A percentile compares a stretch with the other conserved stretches of the same genome.
These are phyloP conservation scores for Arabis hirsuta DNA, from an alignment of 345 rosid genomes.

Conservation along the genomic window DNA sequence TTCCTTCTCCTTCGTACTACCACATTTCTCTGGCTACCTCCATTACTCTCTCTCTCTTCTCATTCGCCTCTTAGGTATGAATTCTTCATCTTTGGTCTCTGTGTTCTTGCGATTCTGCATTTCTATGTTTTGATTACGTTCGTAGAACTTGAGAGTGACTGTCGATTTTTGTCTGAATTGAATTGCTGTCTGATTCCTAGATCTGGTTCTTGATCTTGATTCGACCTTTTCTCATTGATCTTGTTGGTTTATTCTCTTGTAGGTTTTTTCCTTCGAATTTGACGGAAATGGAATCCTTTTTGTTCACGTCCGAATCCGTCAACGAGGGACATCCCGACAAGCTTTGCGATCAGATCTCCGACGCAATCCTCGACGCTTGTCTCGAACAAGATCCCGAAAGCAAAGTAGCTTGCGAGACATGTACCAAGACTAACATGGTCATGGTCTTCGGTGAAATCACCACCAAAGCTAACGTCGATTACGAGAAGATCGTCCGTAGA, in stretches of 20 bases:
- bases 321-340: constrained; percentile 86
- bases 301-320: constrained; percentile 74
- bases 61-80: constrained; percentile 29
- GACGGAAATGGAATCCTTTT: constrained; percentile 63
- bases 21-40: constrained; percentile 6
- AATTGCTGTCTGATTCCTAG: constrained; percentile 8
- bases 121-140: neutral
- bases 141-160: neutral
- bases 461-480: constrained; percentile 67
- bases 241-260: neutral
- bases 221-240: neutral
- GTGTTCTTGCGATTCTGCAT: constrained; percentile 2
- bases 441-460: constrained; percentile 82
- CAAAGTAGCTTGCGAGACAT: constrained; percentile 80
- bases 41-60: constrained; percentile 8
- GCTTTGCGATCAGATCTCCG: constrained; percentile 79
- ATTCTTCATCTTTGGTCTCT: neutral
- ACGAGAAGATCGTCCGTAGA: constrained; percentile 71
- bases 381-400: constrained; percentile 71
- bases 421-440: constrained; percentile 82
- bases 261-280: neutral
- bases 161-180: neutral
- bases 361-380: constrained; percentile 73
- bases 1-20: constrained; percentile 30
- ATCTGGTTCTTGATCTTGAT: constrained; percentile 16